Base-by-base conservation (phyloP, 805 yeast species). In the Candida palmyrensis region DNA sequence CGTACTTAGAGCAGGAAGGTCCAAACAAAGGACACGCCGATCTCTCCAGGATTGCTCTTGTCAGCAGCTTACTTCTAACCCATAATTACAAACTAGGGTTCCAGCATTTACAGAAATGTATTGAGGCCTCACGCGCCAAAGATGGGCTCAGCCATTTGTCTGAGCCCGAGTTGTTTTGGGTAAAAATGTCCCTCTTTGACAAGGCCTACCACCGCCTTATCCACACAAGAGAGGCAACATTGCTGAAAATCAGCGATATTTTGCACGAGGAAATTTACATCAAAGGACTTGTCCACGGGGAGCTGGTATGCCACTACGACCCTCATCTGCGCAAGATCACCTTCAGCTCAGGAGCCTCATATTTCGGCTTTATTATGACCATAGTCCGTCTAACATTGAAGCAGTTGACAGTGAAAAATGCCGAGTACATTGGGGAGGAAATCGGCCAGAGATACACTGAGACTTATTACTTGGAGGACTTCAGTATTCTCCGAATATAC, bases 401-500 rank as follows among this genome's bases (percentile, higher is more conserved):
- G n/a, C n/a, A n/a, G n/a, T n/a, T n/a, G n/a, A n/a, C n/a, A n/a
- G n/a, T n/a, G n/a, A n/a, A n/a, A n/a, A n/a, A n/a, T n/a, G n/a
- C n/a, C n/a, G n/a, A n/a, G n/a, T n/a, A n/a, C 23, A 21, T 21
- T 21, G 23, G 11, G 23, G 11, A 21, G 9, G 23, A 21, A 11
- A 9, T 21, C 10, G 10, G 9, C 10, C 23, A 21, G 23, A 21
- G 10, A 21, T 11, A 9, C 10, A 9, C 23, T 21, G 9, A 21
- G 9, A 21, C 23, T 6, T 44, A 26, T 19, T 41, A 14, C 27
- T 25, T 40, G 21, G 58, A 54, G 36, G 57, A 53, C 38, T 47
- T 42, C 23, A 45, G 46, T 30, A 35, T 55, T 11, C 24, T 51
- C 8, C 30, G 52, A 21, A 27, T 55, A 2, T 55, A 53, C 32